phyloP scores from a whole-genome alignment of 768 basidiomycete species.

The Asterophora parasitica region DNA sequence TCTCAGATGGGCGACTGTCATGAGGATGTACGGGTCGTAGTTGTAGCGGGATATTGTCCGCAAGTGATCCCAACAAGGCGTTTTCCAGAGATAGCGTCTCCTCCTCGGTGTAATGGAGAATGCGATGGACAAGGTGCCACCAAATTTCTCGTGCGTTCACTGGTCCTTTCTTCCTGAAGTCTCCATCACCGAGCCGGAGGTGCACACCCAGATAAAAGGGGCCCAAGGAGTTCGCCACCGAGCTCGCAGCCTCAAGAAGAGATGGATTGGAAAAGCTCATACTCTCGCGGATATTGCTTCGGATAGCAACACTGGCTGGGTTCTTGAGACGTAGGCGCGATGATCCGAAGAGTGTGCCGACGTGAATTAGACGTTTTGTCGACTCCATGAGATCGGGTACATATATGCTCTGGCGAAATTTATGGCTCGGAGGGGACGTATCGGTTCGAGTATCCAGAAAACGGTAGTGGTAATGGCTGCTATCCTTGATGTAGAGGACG shows the following conservation, averaged over 20 bases:
- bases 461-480: constrained; percentile 55
- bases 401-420: constrained; percentile 39
- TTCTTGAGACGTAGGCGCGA: constrained; percentile 54
- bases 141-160: constrained; percentile 46
- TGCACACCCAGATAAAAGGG: constrained; percentile 58
- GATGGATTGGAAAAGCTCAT: constrained; percentile 56
- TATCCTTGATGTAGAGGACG: constrained; percentile 47
- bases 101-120: constrained; percentile 37
- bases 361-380: constrained; percentile 50
- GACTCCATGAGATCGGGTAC: constrained; percentile 37
- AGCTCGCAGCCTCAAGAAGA: constrained; percentile 38
- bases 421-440: constrained; percentile 23
- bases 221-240: constrained; percentile 40
- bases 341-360: constrained; percentile 77
- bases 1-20: neutral
- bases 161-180: constrained; percentile 41
- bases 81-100: constrained; percentile 30
- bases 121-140: constrained; percentile 49
- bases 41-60: neutral
- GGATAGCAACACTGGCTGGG: constrained; percentile 34
- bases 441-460: constrained; percentile 44
- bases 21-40: neutral
- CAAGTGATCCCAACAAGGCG: constrained; percentile 1
- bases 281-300: constrained; percentile 41
- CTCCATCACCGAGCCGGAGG: constrained; percentile 64